A percentile compares a stretch with the other conserved stretches of the same genome.
These are phyloP conservation scores for Talaromyces atroroseus DNA, from an alignment of 2,329 filamentous ascomycete species.

Conservation along the genomic window DNA sequence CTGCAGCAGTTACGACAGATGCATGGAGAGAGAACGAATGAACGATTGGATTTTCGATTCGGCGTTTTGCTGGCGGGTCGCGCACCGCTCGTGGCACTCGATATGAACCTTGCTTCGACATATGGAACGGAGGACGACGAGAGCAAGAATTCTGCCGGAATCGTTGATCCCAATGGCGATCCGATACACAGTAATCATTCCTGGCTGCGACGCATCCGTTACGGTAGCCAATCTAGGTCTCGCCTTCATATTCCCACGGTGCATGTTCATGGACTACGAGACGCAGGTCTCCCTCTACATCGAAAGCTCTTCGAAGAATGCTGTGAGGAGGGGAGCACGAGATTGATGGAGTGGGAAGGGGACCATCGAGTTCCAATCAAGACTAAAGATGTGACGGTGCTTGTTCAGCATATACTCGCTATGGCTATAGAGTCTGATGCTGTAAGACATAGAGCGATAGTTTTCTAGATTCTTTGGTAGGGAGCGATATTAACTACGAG, in stretches of 20 bases:
- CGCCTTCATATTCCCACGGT: slow-evolving; percentile 54
- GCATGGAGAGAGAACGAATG: slow-evolving; percentile 21
- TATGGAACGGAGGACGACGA: neutral
- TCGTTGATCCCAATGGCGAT: slow-evolving; percentile 19
- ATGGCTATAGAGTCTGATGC: slow-evolving; percentile 37
- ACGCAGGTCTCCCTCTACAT: slow-evolving; percentile 57
- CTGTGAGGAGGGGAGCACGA: slow-evolving; percentile 51
- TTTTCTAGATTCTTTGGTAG: too few species aligned
- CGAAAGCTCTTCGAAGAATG: slow-evolving; percentile 53
- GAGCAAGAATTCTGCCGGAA: neutral
- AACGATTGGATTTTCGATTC: slow-evolving; percentile 49
- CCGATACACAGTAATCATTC: slow-evolving; percentile 28
- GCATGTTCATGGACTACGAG: slow-evolving; percentile 63
- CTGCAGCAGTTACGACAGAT: slow-evolving; percentile 50
- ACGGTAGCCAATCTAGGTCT: neutral
- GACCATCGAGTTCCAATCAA: slow-evolving; percentile 67
- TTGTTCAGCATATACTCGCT: slow-evolving; percentile 50
- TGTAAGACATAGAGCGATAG: too few species aligned
- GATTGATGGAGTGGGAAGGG: slow-evolving; percentile 67
- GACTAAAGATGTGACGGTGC: slow-evolving; percentile 55
- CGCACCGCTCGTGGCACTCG: slow-evolving; percentile 49
- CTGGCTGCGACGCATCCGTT: neutral
- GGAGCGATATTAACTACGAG: too few species aligned
- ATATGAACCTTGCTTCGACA: slow-evolving; percentile 7
- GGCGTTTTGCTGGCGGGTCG: slow-evolving; percentile 59